Conservation (phyloP, 2,329 filamentous ascomycete species). For the Calonectria crousiana region DNA sequence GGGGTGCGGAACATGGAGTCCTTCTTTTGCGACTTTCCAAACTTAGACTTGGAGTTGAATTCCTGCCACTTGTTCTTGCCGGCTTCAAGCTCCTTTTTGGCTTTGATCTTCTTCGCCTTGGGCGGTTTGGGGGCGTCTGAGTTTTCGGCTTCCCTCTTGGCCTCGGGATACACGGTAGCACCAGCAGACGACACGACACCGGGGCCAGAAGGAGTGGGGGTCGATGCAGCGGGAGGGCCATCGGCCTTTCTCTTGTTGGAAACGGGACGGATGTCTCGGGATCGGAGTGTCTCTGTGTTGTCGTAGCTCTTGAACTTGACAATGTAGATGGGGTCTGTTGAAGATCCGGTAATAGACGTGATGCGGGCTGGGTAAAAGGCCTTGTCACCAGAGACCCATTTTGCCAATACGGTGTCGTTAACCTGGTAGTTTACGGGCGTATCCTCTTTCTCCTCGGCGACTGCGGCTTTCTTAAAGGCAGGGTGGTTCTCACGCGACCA, state of each 20-base stretch:
- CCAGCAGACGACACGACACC: slow-evolving; percentile 66
- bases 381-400: slow-evolving; percentile 91
- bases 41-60: slow-evolving; percentile 83
- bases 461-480: slow-evolving; percentile 71
- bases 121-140: slow-evolving; percentile 78
- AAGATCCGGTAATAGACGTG: slow-evolving; percentile 91
- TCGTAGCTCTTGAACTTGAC: slow-evolving; percentile 96
- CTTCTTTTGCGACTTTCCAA: slow-evolving; percentile 78
- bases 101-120: slow-evolving; percentile 90
- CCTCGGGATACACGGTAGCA: slow-evolving; percentile 71
- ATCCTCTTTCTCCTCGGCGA: slow-evolving; percentile 63
- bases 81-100: slow-evolving; percentile 90
- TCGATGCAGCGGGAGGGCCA: slow-evolving; percentile 65
- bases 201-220: slow-evolving; percentile 52
- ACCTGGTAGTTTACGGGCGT: slow-evolving; percentile 76
- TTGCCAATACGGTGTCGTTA: slow-evolving; percentile 90
- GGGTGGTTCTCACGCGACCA: slow-evolving; percentile 87
- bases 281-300: slow-evolving; percentile 83
- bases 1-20: slow-evolving; percentile 98
- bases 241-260: slow-evolving; percentile 90
- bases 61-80: slow-evolving; percentile 96
- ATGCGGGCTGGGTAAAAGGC: slow-evolving; percentile 93
- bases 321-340: slow-evolving; percentile 90
- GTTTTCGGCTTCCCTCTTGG: slow-evolving; percentile 70
- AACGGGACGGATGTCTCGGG: slow-evolving; percentile 86